Conservation (phyloP, 805 yeast genomes). For the Lachancea fermentati region DNA sequence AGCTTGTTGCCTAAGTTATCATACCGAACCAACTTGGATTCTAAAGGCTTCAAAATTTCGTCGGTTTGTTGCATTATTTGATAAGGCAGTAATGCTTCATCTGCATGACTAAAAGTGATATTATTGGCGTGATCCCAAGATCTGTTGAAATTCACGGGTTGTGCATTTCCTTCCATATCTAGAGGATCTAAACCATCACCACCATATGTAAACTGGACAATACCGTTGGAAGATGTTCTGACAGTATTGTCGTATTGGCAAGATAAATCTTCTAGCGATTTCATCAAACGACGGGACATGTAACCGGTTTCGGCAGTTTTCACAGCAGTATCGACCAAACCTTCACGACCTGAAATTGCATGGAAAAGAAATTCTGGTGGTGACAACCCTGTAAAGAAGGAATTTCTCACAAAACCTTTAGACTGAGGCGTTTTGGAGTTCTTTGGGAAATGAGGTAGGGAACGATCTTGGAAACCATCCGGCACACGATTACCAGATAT, state of each 20-base stretch:
- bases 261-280: slow-evolving; percentile 92
- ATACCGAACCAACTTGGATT: slow-evolving; percentile 50
- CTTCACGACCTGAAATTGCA: slow-evolving; percentile 99
- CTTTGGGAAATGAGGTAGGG: slow-evolving; percentile 93
- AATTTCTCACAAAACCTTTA: slow-evolving; percentile 95
- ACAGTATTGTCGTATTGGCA: slow-evolving; percentile 92
- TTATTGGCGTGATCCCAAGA: slow-evolving; percentile 92
- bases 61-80: slow-evolving; percentile 55
- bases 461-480: slow-evolving; percentile 99
- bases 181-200: slow-evolving; percentile 98
- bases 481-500: slow-evolving; percentile 99
- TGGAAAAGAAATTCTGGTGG: slow-evolving; percentile 98
- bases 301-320: slow-evolving; percentile 99
- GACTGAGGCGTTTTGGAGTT: slow-evolving; percentile 96
- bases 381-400: slow-evolving; percentile 86
- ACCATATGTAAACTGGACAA: slow-evolving; percentile 96
- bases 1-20: slow-evolving; percentile 66
- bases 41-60: slow-evolving; percentile 54
- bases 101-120: slow-evolving; percentile 56
- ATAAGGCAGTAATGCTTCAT: slow-evolving; percentile 60
- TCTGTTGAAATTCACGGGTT: slow-evolving; percentile 87
- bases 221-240: slow-evolving; percentile 90
- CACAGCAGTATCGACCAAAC: slow-evolving; percentile 98
- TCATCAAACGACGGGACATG: slow-evolving; percentile 97
- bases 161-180: slow-evolving; percentile 99